Evolutionary conservation across 2,329 filamentous ascomycete genomes (phyloP).

Genomic region (Ophiostoma populinum): DNA sequence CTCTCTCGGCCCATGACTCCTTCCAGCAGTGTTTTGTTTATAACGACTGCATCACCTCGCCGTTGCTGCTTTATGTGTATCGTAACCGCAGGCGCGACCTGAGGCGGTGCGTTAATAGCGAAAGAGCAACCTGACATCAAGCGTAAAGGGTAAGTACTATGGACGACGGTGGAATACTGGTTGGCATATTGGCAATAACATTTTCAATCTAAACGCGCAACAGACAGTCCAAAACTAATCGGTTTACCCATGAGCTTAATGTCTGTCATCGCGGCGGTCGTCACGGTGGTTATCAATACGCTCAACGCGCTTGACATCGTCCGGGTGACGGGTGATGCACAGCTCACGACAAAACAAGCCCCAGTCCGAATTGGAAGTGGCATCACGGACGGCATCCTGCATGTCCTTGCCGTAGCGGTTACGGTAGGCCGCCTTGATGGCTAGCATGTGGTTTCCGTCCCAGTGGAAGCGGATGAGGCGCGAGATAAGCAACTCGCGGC

Average conservation of each 20-base stretch:
- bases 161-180: too few relatives aligned
- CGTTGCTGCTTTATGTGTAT: too few relatives aligned
- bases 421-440: slow-evolving; percentile 63
- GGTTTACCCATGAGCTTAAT: too few relatives aligned
- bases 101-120: too few relatives aligned
- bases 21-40: too few relatives aligned
- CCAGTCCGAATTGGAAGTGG: slow-evolving; percentile 54
- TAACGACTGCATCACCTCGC: too few relatives aligned
- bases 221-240: too few relatives aligned
- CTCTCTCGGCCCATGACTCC: too few relatives aligned
- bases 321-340: slow-evolving; percentile 42
- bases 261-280: slow-evolving; percentile 5
- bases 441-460: slow-evolving; percentile 67
- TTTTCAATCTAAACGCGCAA: too few relatives aligned
- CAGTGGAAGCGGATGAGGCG: slow-evolving; percentile 81
- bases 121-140: too few relatives aligned
- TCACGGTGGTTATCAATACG: slow-evolving; percentile 16
- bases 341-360: slow-evolving; percentile 58
- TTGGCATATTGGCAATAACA: background rate
- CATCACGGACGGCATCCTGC: slow-evolving; percentile 61
- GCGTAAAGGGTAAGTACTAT: too few relatives aligned
- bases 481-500: slow-evolving; percentile 75
- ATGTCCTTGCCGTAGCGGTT: slow-evolving; percentile 60
- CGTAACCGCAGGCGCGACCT: too few relatives aligned
- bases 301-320: slow-evolving; percentile 38